These are phyloP conservation scores for Boletus sp. DNA, from an alignment of 768 basidiomycete species.

Conservation along the genomic window DNA sequence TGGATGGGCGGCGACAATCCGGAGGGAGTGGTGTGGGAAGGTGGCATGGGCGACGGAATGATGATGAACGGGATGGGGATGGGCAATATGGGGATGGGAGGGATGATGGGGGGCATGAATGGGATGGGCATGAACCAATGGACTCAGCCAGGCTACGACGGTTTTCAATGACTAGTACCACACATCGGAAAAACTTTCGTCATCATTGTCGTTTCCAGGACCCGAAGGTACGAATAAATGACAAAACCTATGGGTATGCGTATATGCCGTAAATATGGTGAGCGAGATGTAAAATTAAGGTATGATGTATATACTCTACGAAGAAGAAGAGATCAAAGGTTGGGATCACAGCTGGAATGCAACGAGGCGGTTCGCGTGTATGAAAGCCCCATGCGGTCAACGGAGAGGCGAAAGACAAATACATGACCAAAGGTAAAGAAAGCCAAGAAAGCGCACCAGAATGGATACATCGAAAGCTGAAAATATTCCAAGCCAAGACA, in stretches of 20 bases:
- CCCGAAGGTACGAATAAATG: slow-evolving; percentile 4
- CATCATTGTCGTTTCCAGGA: slow-evolving; percentile 2
- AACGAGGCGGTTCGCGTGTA: background rate
- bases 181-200: background rate
- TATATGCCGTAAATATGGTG: slow-evolving; percentile 26
- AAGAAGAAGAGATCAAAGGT: slow-evolving; percentile 22
- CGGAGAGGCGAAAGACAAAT: slow-evolving; percentile 9
- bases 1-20: slow-evolving; percentile 36
- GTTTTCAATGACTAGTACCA: slow-evolving; percentile 25
- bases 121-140: slow-evolving; percentile 42
- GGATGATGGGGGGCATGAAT: slow-evolving; percentile 33
- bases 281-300: slow-evolving; percentile 24
- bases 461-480: background rate
- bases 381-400: slow-evolving; percentile 12
- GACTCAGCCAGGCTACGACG: slow-evolving; percentile 35
- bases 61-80: slow-evolving; percentile 40
- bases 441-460: background rate
- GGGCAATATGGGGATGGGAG: slow-evolving; percentile 35
- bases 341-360: slow-evolving; percentile 16
- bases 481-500: background rate
- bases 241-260: slow-evolving; percentile 24
- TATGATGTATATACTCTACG: slow-evolving; percentile 49
- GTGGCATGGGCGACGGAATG: slow-evolving; percentile 42
- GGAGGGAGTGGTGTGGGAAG: slow-evolving; percentile 38
- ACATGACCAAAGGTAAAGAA: background rate